Base-by-base conservation (phyloP, 169 alveolate genomes). In the Ichthyophthirius multifiliis region DNA sequence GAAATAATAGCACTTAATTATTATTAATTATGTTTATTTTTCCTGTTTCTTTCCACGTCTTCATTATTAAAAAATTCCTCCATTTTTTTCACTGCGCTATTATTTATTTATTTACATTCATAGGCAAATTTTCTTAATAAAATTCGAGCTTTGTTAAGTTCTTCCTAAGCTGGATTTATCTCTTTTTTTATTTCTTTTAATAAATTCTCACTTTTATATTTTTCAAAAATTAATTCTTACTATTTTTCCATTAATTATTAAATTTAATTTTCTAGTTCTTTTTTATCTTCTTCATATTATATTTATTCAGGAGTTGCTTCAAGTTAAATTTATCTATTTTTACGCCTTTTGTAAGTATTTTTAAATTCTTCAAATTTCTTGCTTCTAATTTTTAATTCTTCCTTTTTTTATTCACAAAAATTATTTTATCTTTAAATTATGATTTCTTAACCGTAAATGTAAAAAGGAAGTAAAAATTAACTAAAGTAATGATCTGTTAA, bases 241-340 rank as follows among this genome's bases (percentile, higher is more conserved):
- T 89, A 90, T 15, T 82, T 87, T 13, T 75, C 20, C 27, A 83
- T 77, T 16, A 89, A 47, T 37, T 89, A 35, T 43, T 75, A 64
- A 0, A 86, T 86, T 63, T 89, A 86, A 27, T 83, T 32, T 44
- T 82, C 85, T 5, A 89, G 31, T 48, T 43, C 48, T 13, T 78
- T 81, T 43, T 76, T 89, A 31, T 86, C 90, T 45, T 77, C 65
- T 23, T 71, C 71, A 77, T 75, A 89, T 64, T 89, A 88, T 18
- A 65, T 39, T 47, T 89, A 89, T 47, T 89, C 94, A 31, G 84
- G 81, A 0, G 94, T 90, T 7, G 86, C 73, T 39, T 86, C 94
- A 3, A 89, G 86, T 4, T n/a, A n/a, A n/a, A n/a, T n/a, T n/a
- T n/a, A n/a, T 55, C 32, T 87, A 55, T 41, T 82, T 34, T 43